Evolutionary conservation across 2,329 filamentous ascomycete species (phyloP).

Genomic region (Dryadomyces sulphureus): DNA sequence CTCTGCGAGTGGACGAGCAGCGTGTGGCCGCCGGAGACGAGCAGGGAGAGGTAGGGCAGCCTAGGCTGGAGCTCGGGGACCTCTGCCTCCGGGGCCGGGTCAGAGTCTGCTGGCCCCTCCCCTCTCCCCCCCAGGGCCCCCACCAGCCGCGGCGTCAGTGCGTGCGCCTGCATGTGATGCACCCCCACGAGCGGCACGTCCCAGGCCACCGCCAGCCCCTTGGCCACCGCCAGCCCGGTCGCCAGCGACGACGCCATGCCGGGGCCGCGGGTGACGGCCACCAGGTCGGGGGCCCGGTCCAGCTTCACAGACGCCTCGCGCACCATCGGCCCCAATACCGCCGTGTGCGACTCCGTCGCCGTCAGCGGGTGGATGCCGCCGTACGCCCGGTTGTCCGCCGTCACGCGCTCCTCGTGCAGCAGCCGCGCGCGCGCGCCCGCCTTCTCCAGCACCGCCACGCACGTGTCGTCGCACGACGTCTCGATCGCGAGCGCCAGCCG

Average conservation of each 20-base stretch:
- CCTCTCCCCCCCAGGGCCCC: slow-evolving; percentile 25
- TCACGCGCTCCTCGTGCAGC: slow-evolving; percentile 68
- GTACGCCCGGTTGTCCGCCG: slow-evolving; percentile 61
- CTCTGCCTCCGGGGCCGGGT: slow-evolving; percentile 29
- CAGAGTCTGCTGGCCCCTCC: neutral
- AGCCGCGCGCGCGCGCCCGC: slow-evolving; percentile 34
- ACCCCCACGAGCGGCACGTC: slow-evolving; percentile 69
- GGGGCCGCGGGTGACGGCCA: slow-evolving; percentile 81
- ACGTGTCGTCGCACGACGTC: slow-evolving; percentile 85
- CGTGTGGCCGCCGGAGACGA: slow-evolving; percentile 88
- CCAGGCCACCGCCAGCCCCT: slow-evolving; percentile 77
- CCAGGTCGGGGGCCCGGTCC: slow-evolving; percentile 42
- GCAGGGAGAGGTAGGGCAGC: slow-evolving; percentile 77
- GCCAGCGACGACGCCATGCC: slow-evolving; percentile 72
- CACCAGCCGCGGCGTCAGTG: slow-evolving; percentile 70
- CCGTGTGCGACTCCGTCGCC: slow-evolving; percentile 62
- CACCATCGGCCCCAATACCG: slow-evolving; percentile 53
- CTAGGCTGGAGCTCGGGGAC: too few relatives aligned
- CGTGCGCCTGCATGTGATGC: slow-evolving; percentile 96
- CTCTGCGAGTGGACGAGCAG: slow-evolving; percentile 62
- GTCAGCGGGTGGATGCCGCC: slow-evolving; percentile 67
- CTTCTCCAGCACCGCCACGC: slow-evolving; percentile 66
- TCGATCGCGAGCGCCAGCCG: slow-evolving; percentile 55
- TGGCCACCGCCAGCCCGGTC: slow-evolving; percentile 69
- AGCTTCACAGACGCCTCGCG: slow-evolving; percentile 36